Evolutionary conservation across 495 filamentous ascomycete species (phyloP), one percentile per base, ranked within the genome.

Genomic region (Recurvomyces mirabilis): DNA sequence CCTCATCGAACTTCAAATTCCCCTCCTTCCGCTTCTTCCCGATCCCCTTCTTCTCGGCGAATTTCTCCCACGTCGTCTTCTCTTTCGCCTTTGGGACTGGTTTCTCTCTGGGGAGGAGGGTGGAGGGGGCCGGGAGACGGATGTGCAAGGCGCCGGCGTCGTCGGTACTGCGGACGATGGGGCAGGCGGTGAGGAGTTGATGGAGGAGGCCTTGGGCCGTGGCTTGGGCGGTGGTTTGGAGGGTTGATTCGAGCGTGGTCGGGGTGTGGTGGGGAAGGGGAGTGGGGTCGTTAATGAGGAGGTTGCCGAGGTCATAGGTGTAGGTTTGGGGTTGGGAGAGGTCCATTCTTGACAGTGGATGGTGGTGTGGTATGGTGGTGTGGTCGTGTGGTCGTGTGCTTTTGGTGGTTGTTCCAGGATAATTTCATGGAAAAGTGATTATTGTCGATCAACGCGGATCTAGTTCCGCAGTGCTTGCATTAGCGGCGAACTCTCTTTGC

Each of bases 31-130:
- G 78, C 70, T 86, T 87, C 50, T 79, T 70, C 66, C 81, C 77
- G 60, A 98, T 95, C 22, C 91, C 93, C 67, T 94, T 91, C 73
- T 89, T 93, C 66, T 77, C 79, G 15, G 91, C 91, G 66, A 98
- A 98, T 37, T 79, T 74, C 61, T 91, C 78, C 91, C 91, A 98
- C 60, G 85, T 93, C 36, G 91, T 95, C 42, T 78, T 79, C 19
- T 77, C 65, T 67, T 87, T 93, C 38, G 77, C 71, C 21, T 70
- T 68, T 1, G 91, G 91, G 0, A 95, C 65, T 3, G 85, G 82
- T 68, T 98, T 98, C 64, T 93, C 86, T 38, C 91, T 81, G 4
- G 91, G 91, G 0, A 94, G 67, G 0, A 69, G 57, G 1, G 78
- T 89, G 3, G 72, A 65, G 0, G 79, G 66, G 0, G 73, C 58